Base-by-base conservation (phyloP, 495 filamentous ascomycete species). In the Podospora fimiseda region DNA sequence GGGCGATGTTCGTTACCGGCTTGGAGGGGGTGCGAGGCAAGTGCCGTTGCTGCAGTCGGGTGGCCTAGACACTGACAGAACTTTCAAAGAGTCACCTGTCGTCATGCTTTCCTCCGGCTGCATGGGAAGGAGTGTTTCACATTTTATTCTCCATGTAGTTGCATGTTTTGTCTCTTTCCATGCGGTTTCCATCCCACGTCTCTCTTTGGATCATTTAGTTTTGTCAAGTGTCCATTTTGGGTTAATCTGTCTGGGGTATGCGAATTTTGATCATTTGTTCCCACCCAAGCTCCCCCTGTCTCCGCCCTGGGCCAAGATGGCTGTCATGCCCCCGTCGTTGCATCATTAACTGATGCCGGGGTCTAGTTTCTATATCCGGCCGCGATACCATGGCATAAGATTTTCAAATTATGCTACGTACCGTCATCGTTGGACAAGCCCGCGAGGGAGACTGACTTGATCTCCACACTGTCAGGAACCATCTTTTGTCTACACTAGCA, bases 371-470 rank as follows among this genome's bases (percentile, higher is more conserved):
- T 74, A 74, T 74, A 76, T 75, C 69, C 70, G 69, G 70, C 65
- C 73, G 62, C 62, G 59, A 70, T 58, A 68, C 72, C 72, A 75
- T 76, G 70, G 72, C 74, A 75, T 77, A 76, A 77, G 74, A 77
- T 74, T 70, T 68, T 65, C 74, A 71, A 73, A 75, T 76, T 77
- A 77, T 76, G 74, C 70, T 74, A 70, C n/a, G n/a, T n/a, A n/a
- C 69, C 65, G 70, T 71, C 69, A 70, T 72, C 65, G 69, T 65
- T 73, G 67, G 69, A 58, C 71, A 65, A 70, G 68, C n/a, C n/a
- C n/a, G n/a, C n/a, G n/a, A n/a, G n/a, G n/a, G n/a, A n/a, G 66
- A 6, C 6, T 66, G 59, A 64, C 62, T 66, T 53, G 62, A 66
- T 60, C 69, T 70, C 71, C 71, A 50, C 60, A 67, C 64, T 60